Evolutionary conservation across 257 asterid species (phyloP).

Genomic region (Phtheirospermum japonicum): DNA sequence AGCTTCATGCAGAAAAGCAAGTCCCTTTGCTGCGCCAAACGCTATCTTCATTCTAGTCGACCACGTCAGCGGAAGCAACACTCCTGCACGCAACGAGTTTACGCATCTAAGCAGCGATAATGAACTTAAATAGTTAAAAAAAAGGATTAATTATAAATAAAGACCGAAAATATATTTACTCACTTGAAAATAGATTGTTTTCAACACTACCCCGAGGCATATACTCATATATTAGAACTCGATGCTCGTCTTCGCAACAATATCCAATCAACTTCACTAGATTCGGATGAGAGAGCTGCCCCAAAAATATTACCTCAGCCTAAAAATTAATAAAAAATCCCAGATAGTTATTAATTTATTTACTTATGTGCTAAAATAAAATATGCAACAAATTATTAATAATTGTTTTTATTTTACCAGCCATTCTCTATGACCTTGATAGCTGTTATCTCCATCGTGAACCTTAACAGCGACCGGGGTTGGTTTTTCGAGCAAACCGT

Average conservation of each 20-base stretch:
- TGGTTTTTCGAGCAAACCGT: conserved; percentile 44
- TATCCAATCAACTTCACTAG: conserved; percentile 75
- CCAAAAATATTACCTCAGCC: conserved; percentile 80
- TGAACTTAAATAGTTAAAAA: neutral
- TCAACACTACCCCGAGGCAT: conserved; percentile 79
- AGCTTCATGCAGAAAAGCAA: conserved; percentile 85
- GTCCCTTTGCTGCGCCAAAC: conserved; percentile 88
- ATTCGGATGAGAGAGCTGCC: conserved; percentile 87
- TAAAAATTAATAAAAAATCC: conserved; percentile 23
- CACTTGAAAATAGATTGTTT: conserved; percentile 71
- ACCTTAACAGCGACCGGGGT: conserved; percentile 85
- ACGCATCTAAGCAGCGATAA: neutral
- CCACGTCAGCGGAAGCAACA: conserved; percentile 88
- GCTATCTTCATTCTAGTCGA: conserved; percentile 84
- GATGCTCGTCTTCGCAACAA: conserved; percentile 73
- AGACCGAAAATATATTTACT: conserved; percentile 18
- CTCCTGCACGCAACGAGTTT: conserved; percentile 43
- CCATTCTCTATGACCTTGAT: conserved; percentile 98
- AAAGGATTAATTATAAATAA: too few species aligned
- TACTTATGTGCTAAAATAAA: neutral
- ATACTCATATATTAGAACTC: conserved; percentile 69
- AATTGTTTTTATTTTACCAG: conserved; percentile 54
- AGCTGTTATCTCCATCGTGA: conserved; percentile 86
- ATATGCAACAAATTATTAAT: neutral
- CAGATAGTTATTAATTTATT: neutral